phyloP scores from a whole-genome alignment of 2,329 filamentous ascomycete species.

The Ophiostoma tasmaniense region DNA sequence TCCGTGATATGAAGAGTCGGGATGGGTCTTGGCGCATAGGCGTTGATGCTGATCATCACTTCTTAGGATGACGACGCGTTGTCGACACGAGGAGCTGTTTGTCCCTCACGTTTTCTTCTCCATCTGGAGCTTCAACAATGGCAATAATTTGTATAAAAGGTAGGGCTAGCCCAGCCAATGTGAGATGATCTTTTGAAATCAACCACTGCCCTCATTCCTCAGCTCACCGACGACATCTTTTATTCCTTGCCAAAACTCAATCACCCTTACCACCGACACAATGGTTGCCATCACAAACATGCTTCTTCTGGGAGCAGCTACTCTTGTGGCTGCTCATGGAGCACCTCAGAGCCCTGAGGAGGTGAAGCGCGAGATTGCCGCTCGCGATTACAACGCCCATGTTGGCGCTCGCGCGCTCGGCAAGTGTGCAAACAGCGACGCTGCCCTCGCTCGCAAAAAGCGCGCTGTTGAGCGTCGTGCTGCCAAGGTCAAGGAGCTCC shows the following conservation, averaged over 20 bases:
- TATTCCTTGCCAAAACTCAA: background rate
- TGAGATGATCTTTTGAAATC: background rate
- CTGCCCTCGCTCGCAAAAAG: background rate
- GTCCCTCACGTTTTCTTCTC: background rate
- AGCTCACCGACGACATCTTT: background rate
- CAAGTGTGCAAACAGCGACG: background rate
- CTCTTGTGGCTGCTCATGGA: background rate
- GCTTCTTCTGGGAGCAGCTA: background rate
- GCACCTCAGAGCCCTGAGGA: background rate
- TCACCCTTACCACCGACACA: background rate
- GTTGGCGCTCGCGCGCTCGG: background rate
- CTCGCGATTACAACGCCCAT: background rate
- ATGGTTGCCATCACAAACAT: background rate
- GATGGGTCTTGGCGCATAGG: background rate
- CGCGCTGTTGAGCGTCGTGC: background rate
- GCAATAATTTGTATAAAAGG: background rate
- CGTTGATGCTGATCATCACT: background rate
- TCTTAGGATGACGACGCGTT: background rate
- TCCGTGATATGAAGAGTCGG: background rate
- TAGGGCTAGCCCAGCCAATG: background rate
- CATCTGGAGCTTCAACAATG: background rate
- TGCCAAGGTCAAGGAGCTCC: background rate
- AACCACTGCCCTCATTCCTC: background rate
- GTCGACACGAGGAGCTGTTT: background rate
- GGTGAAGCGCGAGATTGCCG: background rate